Base-by-base conservation (phyloP, 257 asterid species). In the Ilex asprella region DNA sequence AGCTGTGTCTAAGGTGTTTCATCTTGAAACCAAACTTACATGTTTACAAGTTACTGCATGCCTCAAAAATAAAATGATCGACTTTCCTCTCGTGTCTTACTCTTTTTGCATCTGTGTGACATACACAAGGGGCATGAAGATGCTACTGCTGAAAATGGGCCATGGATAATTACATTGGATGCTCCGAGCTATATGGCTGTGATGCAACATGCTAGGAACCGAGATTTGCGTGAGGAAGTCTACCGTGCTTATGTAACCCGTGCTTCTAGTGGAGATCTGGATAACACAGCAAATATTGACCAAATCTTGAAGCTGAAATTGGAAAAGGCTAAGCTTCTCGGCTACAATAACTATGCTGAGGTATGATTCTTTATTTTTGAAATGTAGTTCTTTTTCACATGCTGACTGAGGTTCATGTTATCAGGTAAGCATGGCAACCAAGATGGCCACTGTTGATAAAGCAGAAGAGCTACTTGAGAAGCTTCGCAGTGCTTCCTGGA, bases 301-400 rank as follows among this genome's bases (percentile, higher is more conserved):
- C 86, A 87, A 76, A 84, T 93, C 65, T 78, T 93, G 79, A 81
- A 84, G 83, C 97, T 87, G 70, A 84, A 90, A 69, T 81, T 84
- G 84, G 94, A 89, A 67, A 89, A 87, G 80, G 95, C 97, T 64
- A 84, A 82, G 94, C 95, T 93, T 80, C 97, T 93, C 66, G 96
- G 97, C 39, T 93, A 85, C 72, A 87, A 79, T 59, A 89, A 81
- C 84, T 89, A 87, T 70, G 99, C 96, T 29, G 95, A 89, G 96
- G 99, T 93, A 82, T 10, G 67, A 21, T 60, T 39, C 41, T 43
- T 29, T 52, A 16, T 39, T 46, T 64, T 68, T 31, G 12, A 27
- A 57, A 30, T 30, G 21, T 50, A 44, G 66, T 60, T 67, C 44
- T 47, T 27, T 43, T 55, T 29, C 35, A n/a, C 27, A 12, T 44